Percentiles rank a stretch among this genome's conserved stretches.
These are phyloP conservation scores for Farysia itapuensis DNA, from an alignment of 1,284 basidiomycete genomes.

Conservation along the genomic window DNA sequence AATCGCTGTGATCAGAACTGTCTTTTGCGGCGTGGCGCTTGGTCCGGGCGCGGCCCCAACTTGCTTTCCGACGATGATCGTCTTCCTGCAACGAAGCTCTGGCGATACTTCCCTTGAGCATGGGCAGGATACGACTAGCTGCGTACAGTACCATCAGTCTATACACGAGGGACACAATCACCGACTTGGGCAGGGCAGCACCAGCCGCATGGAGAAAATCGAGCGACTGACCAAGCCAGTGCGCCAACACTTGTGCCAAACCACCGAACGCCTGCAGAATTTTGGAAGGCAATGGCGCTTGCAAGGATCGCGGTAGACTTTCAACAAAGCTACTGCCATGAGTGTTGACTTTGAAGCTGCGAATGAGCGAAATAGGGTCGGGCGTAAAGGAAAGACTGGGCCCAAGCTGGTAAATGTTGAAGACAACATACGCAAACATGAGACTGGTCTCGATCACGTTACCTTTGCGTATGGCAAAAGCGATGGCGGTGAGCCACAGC, in stretches of 20 bases:
- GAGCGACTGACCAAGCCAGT: constrained; percentile 42
- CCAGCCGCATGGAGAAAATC: constrained; percentile 45
- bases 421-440: constrained; percentile 57
- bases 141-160: constrained; percentile 55
- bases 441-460: constrained; percentile 58
- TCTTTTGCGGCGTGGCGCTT: neutral
- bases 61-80: neutral
- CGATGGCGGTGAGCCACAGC: constrained; percentile 56
- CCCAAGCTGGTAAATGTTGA: constrained; percentile 56
- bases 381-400: constrained; percentile 47
- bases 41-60: constrained; percentile 15
- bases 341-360: constrained; percentile 49
- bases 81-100: neutral
- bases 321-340: constrained; percentile 26
- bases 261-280: constrained; percentile 28
- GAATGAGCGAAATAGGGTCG: constrained; percentile 54
- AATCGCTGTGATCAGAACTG: constrained; percentile 2
- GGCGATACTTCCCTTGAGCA: constrained; percentile 34
- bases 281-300: constrained; percentile 18
- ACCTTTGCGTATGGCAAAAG: constrained; percentile 54
- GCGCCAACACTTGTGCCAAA: constrained; percentile 38
- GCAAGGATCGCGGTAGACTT: constrained; percentile 13
- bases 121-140: constrained; percentile 52
- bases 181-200: constrained; percentile 50
- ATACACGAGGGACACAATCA: constrained; percentile 55